Evolutionary conservation across 1,284 basidiomycete genomes (phyloP).

Genomic region (Cryptococcus wingfieldii): DNA sequence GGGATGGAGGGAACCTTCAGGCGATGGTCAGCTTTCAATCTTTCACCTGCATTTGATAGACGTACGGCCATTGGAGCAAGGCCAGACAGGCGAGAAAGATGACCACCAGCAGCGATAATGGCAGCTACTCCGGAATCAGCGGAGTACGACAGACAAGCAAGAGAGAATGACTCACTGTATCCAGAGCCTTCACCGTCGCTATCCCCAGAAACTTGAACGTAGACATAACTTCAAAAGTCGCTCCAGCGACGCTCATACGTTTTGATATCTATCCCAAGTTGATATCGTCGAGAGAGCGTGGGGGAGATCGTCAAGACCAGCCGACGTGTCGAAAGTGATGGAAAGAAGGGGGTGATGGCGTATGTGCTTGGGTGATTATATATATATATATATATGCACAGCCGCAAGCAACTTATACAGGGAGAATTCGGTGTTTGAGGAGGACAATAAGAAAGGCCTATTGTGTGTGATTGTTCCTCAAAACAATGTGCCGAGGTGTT

Average conservation of each 20-base stretch:
- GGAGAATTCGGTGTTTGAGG: too few relatives aligned
- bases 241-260: background rate
- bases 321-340: background rate
- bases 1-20: slow-evolving; percentile 8
- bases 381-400: too few relatives aligned
- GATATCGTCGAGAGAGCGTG: too few relatives aligned
- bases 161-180: slow-evolving; percentile 8
- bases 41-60: background rate
- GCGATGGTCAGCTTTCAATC: slow-evolving; percentile 53
- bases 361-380: too few relatives aligned
- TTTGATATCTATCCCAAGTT: too few relatives aligned
- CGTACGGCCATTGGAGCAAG: slow-evolving; percentile 17
- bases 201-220: slow-evolving; percentile 10
- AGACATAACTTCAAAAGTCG: slow-evolving; percentile 7
- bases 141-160: background rate
- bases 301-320: background rate
- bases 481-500: too few relatives aligned
- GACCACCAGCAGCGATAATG: slow-evolving; percentile 43
- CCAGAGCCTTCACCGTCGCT: slow-evolving; percentile 12
- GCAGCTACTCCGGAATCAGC: slow-evolving; percentile 10
- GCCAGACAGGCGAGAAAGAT: slow-evolving; percentile 15
- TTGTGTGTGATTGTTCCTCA: too few relatives aligned
- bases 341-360: too few relatives aligned
- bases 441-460: too few relatives aligned
- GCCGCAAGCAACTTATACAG: too few relatives aligned